Percentiles rank a stretch among this genome's conserved stretches.
Conservation (phyloP, 148 eudicot species). For the Silene conica region DNA sequence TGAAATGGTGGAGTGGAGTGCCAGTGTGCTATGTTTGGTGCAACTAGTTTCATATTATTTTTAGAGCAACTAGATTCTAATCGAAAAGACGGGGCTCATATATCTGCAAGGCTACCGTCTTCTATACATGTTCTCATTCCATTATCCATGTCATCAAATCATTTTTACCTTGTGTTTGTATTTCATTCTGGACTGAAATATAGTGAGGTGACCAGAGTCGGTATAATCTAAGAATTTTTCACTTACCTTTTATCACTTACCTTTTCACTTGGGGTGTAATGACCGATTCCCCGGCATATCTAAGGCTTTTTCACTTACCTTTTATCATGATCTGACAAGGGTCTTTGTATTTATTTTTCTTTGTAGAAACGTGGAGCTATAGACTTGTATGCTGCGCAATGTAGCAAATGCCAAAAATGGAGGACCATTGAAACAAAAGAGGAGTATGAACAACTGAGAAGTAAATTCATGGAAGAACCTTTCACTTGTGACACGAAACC, state of each 20-base stretch:
- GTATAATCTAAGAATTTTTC: neutral
- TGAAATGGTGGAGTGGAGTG: neutral
- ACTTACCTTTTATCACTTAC: too few relatives aligned
- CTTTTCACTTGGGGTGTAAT: too few relatives aligned
- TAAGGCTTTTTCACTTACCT: neutral
- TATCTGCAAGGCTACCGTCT: neutral
- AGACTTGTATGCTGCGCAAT: slow-evolving; percentile 52
- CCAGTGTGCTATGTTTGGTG: neutral
- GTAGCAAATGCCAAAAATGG: slow-evolving; percentile 70
- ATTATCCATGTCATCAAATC: neutral
- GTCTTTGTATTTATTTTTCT: neutral
- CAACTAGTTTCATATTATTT: neutral
- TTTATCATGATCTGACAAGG: neutral
- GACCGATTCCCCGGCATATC: too few relatives aligned
- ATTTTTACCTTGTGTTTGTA: neutral
- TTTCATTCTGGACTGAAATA: neutral
- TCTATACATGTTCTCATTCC: neutral
- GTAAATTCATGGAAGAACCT: slow-evolving; percentile 45
- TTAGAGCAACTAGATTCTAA: neutral
- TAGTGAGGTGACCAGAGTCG: neutral
- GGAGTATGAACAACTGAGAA: slow-evolving; percentile 61
- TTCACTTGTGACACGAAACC: slow-evolving; percentile 48
- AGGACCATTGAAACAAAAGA: slow-evolving; percentile 48
- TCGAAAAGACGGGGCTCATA: neutral
- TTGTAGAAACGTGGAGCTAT: slow-evolving; percentile 33